Evolutionary conservation across 768 basidiomycete genomes (phyloP).

Genomic region (Tricholoma matsutake): DNA sequence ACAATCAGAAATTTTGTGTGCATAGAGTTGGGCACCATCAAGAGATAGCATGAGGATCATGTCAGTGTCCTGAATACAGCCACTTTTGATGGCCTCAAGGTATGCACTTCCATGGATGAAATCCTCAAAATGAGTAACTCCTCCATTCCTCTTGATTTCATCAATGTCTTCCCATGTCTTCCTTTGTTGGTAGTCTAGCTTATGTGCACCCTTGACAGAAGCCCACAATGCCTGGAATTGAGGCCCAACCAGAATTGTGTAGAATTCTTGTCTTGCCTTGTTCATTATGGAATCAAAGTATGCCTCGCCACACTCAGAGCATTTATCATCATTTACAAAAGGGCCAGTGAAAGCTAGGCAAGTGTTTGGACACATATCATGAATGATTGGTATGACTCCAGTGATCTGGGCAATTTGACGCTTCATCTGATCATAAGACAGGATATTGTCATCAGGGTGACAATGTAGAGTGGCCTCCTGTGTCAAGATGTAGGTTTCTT

Average conservation of each 20-base stretch:
- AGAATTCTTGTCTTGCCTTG: slow-evolving; percentile 29
- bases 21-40: background rate
- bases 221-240: slow-evolving; percentile 39
- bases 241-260: slow-evolving; percentile 39
- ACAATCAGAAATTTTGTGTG: slow-evolving; percentile 27
- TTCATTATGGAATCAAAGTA: slow-evolving; percentile 19
- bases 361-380: slow-evolving; percentile 42
- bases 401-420: slow-evolving; percentile 24
- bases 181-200: slow-evolving; percentile 25
- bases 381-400: slow-evolving; percentile 30
- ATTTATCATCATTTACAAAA: slow-evolving; percentile 25
- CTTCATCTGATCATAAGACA: slow-evolving; percentile 29
- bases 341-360: slow-evolving; percentile 42
- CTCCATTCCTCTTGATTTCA: slow-evolving; percentile 2
- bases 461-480: slow-evolving; percentile 15
- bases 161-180: slow-evolving; percentile 14
- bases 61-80: background rate
- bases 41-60: background rate
- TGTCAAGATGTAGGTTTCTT: slow-evolving; percentile 20
- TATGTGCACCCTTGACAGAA: slow-evolving; percentile 13
- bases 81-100: background rate
- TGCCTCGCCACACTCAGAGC: slow-evolving; percentile 28
- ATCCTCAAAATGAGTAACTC: slow-evolving; percentile 15
- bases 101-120: slow-evolving; percentile 19
- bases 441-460: slow-evolving; percentile 20